Conservation (phyloP, 169 alveolate species). For the Cryptosporidium viatorum region DNA sequence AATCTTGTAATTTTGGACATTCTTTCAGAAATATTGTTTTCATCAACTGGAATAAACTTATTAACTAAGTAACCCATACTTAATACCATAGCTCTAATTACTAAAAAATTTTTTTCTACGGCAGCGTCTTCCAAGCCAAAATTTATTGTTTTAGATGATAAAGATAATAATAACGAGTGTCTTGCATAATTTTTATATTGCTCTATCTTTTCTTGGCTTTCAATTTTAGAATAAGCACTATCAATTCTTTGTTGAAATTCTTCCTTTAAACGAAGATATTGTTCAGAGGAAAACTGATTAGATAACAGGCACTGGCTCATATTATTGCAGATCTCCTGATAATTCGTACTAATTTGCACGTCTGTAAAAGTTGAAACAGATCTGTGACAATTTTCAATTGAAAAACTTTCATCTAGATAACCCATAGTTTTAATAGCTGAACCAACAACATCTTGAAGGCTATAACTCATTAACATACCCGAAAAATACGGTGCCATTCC, state of each 20-base stretch:
- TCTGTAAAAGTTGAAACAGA: conserved; percentile 46
- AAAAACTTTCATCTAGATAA: conserved; percentile 33
- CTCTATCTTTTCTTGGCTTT: not conserved
- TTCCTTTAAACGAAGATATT: not conserved
- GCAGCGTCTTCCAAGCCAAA: not conserved
- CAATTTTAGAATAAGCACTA: not conserved
- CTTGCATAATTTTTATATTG: conserved; percentile 19
- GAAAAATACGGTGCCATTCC: conserved; percentile 14
- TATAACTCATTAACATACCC: conserved; percentile 37
- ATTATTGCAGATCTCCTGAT: conserved; percentile 21
- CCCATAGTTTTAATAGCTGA: conserved; percentile 50
- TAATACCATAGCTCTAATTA: conserved; percentile 5
- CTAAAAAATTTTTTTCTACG: conserved; percentile 1
- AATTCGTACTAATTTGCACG: not conserved
- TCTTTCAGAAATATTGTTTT: not conserved
- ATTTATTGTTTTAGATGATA: not conserved
- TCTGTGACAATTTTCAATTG: conserved; percentile 27
- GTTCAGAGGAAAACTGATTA: not conserved
- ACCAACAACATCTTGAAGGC: conserved; percentile 46
- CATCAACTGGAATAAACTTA: not conserved
- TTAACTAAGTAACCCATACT: conserved; percentile 7
- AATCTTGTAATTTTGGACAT: not conserved
- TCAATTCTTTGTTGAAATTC: conserved; percentile 26
- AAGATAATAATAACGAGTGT: not conserved
- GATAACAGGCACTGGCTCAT: conserved; percentile 14